Conservation (phyloP, 1,284 basidiomycete genomes). For the Fomitopsis pinicola region DNA sequence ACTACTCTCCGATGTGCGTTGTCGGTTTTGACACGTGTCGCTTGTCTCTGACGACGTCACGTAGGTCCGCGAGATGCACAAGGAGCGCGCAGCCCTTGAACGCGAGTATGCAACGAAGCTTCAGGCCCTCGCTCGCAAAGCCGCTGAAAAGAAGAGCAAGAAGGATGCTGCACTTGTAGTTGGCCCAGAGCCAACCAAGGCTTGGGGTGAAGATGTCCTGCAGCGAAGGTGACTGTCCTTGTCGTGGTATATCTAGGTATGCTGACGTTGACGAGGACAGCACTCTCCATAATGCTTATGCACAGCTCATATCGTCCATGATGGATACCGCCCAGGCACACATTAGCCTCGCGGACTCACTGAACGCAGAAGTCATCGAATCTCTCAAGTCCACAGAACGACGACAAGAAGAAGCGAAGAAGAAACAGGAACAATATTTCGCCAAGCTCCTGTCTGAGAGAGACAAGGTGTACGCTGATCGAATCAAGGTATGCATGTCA, state of each 20-base stretch:
- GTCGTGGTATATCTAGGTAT: not conserved
- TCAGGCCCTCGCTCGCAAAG: constrained; percentile 59
- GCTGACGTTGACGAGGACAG: constrained; percentile 31
- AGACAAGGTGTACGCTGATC: constrained; percentile 63
- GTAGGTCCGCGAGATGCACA: constrained; percentile 69
- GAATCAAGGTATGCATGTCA: constrained; percentile 49
- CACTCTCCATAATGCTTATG: constrained; percentile 64
- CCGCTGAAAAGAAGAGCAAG: constrained; percentile 65
- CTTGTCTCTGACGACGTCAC: not conserved
- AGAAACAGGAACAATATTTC: constrained; percentile 70
- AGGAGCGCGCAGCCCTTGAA: constrained; percentile 62
- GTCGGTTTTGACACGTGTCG: not conserved
- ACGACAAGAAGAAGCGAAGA: constrained; percentile 62
- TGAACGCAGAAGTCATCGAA: constrained; percentile 59
- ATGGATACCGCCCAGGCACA: constrained; percentile 64
- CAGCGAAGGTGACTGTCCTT: constrained; percentile 45
- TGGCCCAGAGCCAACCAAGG: constrained; percentile 64
- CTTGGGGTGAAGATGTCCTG: constrained; percentile 49
- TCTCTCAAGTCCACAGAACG: constrained; percentile 57
- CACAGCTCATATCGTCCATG: constrained; percentile 60
- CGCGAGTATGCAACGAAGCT: constrained; percentile 73
- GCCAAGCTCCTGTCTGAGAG: constrained; percentile 68
- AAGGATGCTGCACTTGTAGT: constrained; percentile 50
- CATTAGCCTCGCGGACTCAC: constrained; percentile 55
- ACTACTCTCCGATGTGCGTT: constrained; percentile 56